phyloP scores from a whole-genome alignment of 331 rosid genomes.

The Pyrus hybrid region DNA sequence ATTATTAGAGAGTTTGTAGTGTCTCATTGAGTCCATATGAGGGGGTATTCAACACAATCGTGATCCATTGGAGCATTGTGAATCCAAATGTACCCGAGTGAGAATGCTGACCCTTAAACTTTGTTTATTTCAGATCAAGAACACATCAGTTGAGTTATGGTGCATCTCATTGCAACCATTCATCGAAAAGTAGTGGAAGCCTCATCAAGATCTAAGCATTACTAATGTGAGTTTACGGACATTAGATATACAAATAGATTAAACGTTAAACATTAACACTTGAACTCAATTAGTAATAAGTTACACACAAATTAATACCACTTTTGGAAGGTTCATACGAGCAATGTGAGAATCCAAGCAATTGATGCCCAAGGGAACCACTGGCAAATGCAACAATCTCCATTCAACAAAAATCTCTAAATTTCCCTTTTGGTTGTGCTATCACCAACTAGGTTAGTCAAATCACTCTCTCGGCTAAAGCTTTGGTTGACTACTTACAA shows the following conservation, averaged over 20 bases:
- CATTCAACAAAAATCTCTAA: background rate
- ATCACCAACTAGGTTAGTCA: slow-evolving; percentile 38
- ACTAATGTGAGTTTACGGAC: slow-evolving; percentile 29
- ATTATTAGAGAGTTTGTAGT: too few species aligned
- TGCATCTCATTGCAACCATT: slow-evolving; percentile 52
- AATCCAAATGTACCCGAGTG: too few species aligned
- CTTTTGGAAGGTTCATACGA: slow-evolving; percentile 37
- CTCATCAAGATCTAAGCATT: slow-evolving; percentile 44
- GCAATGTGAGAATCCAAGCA: slow-evolving; percentile 30
- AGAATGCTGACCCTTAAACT: background rate
- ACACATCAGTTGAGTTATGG: slow-evolving; percentile 34
- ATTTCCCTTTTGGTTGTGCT: slow-evolving; percentile 62
- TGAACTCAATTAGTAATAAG: too few species aligned
- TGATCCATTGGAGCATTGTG: too few species aligned
- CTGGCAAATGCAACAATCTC: slow-evolving; percentile 51
- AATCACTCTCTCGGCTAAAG: slow-evolving; percentile 24
- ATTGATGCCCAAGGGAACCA: slow-evolving; percentile 40
- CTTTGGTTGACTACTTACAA: slow-evolving; percentile 19
- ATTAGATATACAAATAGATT: too few species aligned
- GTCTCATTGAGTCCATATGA: too few species aligned
- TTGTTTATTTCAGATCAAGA: slow-evolving; percentile 28
- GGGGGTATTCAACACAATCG: too few species aligned
- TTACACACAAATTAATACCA: too few species aligned
- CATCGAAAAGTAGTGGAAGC: slow-evolving; percentile 39
- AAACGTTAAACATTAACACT: too few species aligned